Conservation (phyloP, 2,329 filamentous ascomycete genomes). For the Hymenoscyphus repandus region DNA sequence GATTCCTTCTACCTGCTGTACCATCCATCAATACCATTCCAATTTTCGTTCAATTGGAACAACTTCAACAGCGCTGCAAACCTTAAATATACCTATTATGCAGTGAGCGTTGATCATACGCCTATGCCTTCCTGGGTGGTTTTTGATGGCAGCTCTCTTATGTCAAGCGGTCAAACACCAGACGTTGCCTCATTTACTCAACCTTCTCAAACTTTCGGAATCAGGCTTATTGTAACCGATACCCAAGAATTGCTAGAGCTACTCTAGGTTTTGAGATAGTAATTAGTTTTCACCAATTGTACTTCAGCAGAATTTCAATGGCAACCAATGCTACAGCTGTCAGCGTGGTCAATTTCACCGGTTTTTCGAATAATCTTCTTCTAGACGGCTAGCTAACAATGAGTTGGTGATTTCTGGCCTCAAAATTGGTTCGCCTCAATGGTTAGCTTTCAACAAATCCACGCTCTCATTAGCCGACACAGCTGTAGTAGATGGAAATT, state of each 20-base stretch:
- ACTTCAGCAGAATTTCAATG: slow-evolving; percentile 53
- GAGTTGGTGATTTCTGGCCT: slow-evolving; percentile 47
- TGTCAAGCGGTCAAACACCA: slow-evolving; percentile 68
- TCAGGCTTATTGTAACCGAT: slow-evolving; percentile 74
- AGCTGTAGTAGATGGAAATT: slow-evolving; percentile 51
- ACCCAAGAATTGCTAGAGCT: slow-evolving; percentile 69
- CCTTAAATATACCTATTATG: slow-evolving; percentile 64
- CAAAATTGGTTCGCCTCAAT: slow-evolving; percentile 53
- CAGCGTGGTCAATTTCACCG: slow-evolving; percentile 45
- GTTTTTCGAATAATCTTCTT: slow-evolving; percentile 46
- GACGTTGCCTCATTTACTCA: slow-evolving; percentile 56
- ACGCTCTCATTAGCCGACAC: slow-evolving; percentile 61
- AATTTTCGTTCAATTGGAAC: slow-evolving; percentile 46
- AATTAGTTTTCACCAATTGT: slow-evolving; percentile 65
- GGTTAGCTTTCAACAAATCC: slow-evolving; percentile 61
- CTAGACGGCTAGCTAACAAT: slow-evolving; percentile 51
- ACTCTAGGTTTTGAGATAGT: slow-evolving; percentile 64
- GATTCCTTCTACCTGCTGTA: slow-evolving; percentile 54
- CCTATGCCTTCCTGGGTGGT: slow-evolving; percentile 78
- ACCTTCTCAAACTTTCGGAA: slow-evolving; percentile 65
- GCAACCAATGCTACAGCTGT: slow-evolving; percentile 52
- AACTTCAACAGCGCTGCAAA: slow-evolving; percentile 54
- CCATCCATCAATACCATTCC: slow-evolving; percentile 48
- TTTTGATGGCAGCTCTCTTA: slow-evolving; percentile 61
- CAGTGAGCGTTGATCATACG: slow-evolving; percentile 69